Base-by-base conservation (phyloP, 441 rosid species). In the Monsonia emarginata region DNA sequence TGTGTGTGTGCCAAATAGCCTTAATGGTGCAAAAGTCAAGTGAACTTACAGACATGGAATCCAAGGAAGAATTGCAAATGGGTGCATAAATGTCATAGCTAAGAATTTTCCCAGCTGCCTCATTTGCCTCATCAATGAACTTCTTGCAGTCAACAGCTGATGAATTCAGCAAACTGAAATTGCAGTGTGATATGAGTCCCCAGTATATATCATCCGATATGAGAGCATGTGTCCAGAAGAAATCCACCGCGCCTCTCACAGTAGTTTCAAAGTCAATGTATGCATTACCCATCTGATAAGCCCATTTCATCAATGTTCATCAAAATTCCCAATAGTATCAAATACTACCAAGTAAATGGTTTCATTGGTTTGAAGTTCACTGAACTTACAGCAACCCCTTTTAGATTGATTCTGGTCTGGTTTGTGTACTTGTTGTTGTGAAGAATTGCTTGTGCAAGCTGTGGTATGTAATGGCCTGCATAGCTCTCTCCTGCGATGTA, bases 381-480 rank as follows among this genome's bases (percentile, higher is more conserved):
- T n/a, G n/a, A n/a, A 63, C 77, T 67, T 34, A 77, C 78, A 4
- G 73, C 75, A 68, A 76, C 22, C 32, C 74, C 78, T 74, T 21
- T 54, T 2, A 74, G 73, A 65, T 74, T 77, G 63, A 71, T 63
- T 31, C 1, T 24, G 3, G 73, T 71, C 16, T 24, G 34, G 19
- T 64, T 67, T 56, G n/a, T 11, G 28, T 16, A 4, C 36, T 65
- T 65, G 69, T 74, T 71, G 27, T 56, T 65, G 2, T 46, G 68
- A 28, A 78, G 67, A 10, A 72, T 75, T 10, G 40, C 27, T 0
- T 69, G 69, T 28, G 79, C 77, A 42, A 78, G 75, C 40, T 75
- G 77, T 0, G 79, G 82, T 9, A 75, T 61, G 48, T 70, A 78
- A 57, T 72, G 77, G 1, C 82, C 82, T 8, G 76, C 77, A 34